Percentiles rank a stretch among this genome's conserved stretches.
These are phyloP conservation scores for Coix lacrymajobi DNA, from an alignment of 176 grass and related monocot genomes.

Conservation along the genomic window DNA sequence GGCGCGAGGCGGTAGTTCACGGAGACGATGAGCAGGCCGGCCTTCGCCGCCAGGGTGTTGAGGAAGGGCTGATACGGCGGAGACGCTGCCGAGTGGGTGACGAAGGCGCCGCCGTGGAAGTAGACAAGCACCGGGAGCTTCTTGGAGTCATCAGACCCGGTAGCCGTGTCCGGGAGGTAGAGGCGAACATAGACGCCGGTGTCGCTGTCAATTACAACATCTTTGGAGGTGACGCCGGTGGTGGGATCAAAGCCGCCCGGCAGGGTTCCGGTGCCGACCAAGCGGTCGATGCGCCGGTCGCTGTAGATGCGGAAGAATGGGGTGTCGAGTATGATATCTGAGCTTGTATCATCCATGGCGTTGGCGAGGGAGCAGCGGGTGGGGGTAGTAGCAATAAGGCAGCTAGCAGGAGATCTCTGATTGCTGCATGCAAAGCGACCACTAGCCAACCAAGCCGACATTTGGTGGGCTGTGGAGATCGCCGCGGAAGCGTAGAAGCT, in stretches of 20 bases:
- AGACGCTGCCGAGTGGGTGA: slow-evolving; percentile 20
- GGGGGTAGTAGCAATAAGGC: not conserved
- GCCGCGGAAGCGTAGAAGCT: too few species aligned
- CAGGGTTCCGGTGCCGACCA: not conserved
- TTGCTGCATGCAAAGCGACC: too few species aligned
- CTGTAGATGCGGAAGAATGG: slow-evolving; percentile 13
- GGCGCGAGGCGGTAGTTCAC: slow-evolving; percentile 77
- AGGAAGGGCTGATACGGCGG: slow-evolving; percentile 27
- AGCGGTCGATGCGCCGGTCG: slow-evolving; percentile 7
- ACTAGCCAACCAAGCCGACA: too few species aligned
- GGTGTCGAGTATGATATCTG: not conserved
- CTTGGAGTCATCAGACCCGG: not conserved
- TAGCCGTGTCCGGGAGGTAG: not conserved
- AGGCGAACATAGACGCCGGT: not conserved
- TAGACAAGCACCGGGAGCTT: slow-evolving; percentile 32
- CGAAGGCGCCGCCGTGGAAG: slow-evolving; percentile 48
- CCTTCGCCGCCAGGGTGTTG: slow-evolving; percentile 24
- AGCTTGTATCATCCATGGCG: slow-evolving; percentile 16
- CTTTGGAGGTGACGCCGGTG: slow-evolving; percentile 14
- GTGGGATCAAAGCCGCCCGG: not conserved
- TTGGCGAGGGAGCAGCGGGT: not conserved
- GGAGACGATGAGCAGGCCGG: slow-evolving; percentile 33
- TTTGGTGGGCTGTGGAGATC: too few species aligned
- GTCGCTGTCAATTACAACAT: not conserved
- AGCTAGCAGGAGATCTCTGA: not conserved